These are phyloP conservation scores for Talaromyces albobiverticillius DNA, from an alignment of 2,329 filamentous ascomycete species.

Conservation along the genomic window DNA sequence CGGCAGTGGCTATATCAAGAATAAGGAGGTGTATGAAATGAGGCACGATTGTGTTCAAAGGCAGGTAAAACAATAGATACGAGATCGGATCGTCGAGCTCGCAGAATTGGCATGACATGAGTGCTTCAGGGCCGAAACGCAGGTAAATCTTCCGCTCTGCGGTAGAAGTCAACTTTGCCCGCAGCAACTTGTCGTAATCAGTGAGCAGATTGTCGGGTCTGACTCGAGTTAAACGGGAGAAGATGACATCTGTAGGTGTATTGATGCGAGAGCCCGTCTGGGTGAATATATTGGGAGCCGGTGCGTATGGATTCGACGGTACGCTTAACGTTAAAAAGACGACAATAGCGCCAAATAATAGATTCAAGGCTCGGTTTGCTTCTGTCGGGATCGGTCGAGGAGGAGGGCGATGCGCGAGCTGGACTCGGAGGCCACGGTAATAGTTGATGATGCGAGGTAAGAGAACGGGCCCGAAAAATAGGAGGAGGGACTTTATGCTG, in stretches of 20 bases:
- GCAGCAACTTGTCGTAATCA: constrained; percentile 61
- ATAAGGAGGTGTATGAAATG: constrained; percentile 75
- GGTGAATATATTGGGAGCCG: constrained; percentile 67
- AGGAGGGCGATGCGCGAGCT: constrained; percentile 34
- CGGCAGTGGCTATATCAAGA: constrained; percentile 71
- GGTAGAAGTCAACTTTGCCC: constrained; percentile 65
- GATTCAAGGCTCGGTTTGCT: constrained; percentile 40
- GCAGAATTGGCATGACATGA: constrained; percentile 82
- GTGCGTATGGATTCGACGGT: constrained; percentile 60
- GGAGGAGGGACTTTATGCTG: constrained; percentile 42
- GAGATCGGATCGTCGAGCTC: constrained; percentile 62
- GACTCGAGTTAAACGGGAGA: constrained; percentile 63
- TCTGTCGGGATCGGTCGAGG: constrained; percentile 34
- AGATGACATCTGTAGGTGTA: constrained; percentile 80
- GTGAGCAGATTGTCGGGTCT: constrained; percentile 43
- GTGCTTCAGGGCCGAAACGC: constrained; percentile 70
- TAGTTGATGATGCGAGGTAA: constrained; percentile 38
- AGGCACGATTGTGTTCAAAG: constrained; percentile 64
- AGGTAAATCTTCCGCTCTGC: constrained; percentile 78
- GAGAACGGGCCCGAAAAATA: constrained; percentile 43
- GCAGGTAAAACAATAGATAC: constrained; percentile 79
- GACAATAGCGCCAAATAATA: constrained; percentile 53
- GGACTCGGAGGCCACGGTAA: constrained; percentile 33
- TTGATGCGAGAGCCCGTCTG: constrained; percentile 77
- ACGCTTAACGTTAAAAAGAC: constrained; percentile 61